A percentile compares a stretch with the other conserved stretches of the same genome.
Evolutionary conservation across 371 early-diverging fungal genomes (phyloP).

Genomic region (Sanchytrium tribonematis): DNA sequence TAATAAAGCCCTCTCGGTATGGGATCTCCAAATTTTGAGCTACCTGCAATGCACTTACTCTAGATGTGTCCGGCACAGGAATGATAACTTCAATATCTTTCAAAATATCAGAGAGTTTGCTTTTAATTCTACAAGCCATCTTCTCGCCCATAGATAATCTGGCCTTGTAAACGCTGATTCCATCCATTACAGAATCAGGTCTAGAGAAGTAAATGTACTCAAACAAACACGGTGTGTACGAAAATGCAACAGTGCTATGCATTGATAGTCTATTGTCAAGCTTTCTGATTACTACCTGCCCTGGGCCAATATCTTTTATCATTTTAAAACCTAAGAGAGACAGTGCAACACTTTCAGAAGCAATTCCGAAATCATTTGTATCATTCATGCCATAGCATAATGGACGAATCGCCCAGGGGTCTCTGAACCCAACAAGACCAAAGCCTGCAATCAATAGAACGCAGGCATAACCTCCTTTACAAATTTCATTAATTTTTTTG

Average conservation of each 20-base stretch:
- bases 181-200: conserved; percentile 86
- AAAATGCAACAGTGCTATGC: conserved; percentile 18
- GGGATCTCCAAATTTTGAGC: conserved; percentile 49
- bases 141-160: conserved; percentile 88
- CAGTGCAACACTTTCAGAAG: conserved; percentile 76
- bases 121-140: conserved; percentile 45
- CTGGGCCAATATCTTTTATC: conserved; percentile 49
- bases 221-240: conserved; percentile 56
- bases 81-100: conserved; percentile 83
- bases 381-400: conserved; percentile 44
- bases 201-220: conserved; percentile 95
- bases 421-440: conserved; percentile 10
- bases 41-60: conserved; percentile 68
- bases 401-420: conserved; percentile 83
- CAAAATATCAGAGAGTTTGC: conserved; percentile 29
- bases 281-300: conserved; percentile 66
- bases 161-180: conserved; percentile 85
- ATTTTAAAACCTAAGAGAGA: conserved; percentile 52
- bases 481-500: conserved; percentile 40
- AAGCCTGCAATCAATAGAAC: conserved; percentile 70
- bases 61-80: conserved; percentile 84
- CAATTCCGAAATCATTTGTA: conserved; percentile 70
- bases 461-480: conserved; percentile 72
- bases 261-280: conserved; percentile 31
- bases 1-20: conserved; percentile 91